These are phyloP conservation scores for Biancaea sappan DNA, from an alignment of 306 rosid genomes.

Conservation along the genomic window DNA sequence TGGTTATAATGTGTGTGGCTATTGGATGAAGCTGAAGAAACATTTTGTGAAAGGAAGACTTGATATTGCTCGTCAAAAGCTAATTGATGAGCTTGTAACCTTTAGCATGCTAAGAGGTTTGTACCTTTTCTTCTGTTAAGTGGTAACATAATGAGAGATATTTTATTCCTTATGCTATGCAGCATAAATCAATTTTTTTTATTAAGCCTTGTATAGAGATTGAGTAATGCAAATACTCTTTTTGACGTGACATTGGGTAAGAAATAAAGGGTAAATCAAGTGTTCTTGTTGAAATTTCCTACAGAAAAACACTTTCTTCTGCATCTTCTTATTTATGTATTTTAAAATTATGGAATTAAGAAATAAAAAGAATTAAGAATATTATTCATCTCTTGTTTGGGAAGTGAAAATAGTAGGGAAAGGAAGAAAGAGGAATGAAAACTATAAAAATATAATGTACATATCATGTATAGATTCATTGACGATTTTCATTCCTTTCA, in stretches of 20 bases:
- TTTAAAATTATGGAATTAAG: neutral
- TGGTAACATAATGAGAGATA: neutral
- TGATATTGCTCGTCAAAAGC: conserved; percentile 82
- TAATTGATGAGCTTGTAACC: conserved; percentile 74
- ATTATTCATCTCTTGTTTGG: neutral
- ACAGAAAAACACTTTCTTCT: neutral
- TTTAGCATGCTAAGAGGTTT: conserved; percentile 85
- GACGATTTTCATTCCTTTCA: neutral
- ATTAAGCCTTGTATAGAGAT: neutral
- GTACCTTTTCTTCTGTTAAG: neutral
- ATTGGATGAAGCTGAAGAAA: conserved; percentile 90
- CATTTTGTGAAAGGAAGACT: conserved; percentile 76
- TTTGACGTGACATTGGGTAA: neutral
- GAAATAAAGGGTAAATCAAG: neutral
- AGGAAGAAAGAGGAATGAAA: neutral
- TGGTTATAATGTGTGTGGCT: conserved; percentile 94
- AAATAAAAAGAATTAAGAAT: neutral
- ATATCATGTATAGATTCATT: neutral
- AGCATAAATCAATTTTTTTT: neutral
- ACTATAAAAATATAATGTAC: neutral
- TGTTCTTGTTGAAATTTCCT: neutral
- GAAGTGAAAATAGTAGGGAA: neutral
- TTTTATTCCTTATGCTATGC: neutral
- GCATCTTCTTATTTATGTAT: neutral
- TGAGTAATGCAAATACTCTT: neutral